Conservation (phyloP, 208 protist species). For the Chromosphaera perkinsii region DNA sequence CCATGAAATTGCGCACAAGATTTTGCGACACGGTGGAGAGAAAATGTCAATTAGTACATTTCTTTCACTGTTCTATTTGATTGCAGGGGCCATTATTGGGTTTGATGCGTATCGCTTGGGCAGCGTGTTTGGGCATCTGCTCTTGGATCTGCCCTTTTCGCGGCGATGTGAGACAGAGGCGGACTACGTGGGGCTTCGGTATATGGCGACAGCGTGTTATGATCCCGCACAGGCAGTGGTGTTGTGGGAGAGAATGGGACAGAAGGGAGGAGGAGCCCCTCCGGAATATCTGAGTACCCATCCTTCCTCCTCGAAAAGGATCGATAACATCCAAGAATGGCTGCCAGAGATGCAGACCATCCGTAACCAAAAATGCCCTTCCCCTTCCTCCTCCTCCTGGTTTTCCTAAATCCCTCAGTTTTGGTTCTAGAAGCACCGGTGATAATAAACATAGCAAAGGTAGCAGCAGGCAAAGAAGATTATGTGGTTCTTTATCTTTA, state of each 20-base stretch:
- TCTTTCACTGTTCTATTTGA: not conserved
- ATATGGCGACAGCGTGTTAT: constrained; percentile 13
- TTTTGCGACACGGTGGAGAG: constrained; percentile 11
- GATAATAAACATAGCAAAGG: no score
- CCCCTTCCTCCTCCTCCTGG: no score
- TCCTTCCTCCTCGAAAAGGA: not conserved
- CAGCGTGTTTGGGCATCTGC: not conserved
- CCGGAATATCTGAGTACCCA: constrained; percentile 10
- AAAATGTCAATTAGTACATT: not conserved
- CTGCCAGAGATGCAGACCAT: constrained; percentile 1
- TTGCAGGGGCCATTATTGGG: no score
- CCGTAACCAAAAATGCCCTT: no score
- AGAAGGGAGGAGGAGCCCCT: not conserved
- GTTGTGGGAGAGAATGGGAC: constrained; percentile 16
- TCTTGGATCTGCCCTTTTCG: constrained; percentile 7
- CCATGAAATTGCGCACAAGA: constrained; percentile 18
- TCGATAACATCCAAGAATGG: not conserved
- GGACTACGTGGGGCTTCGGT: constrained; percentile 14
- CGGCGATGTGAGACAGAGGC: constrained; percentile 13
- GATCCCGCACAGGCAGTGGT: constrained; percentile 1
- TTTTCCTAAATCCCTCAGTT: no score
- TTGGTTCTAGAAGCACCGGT: no score
- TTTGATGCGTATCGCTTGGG: not conserved
- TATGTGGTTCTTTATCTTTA: no score
- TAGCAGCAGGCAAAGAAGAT: no score